Conservation (phyloP, 208 protist genomes). For the Spongospora subterranea region DNA sequence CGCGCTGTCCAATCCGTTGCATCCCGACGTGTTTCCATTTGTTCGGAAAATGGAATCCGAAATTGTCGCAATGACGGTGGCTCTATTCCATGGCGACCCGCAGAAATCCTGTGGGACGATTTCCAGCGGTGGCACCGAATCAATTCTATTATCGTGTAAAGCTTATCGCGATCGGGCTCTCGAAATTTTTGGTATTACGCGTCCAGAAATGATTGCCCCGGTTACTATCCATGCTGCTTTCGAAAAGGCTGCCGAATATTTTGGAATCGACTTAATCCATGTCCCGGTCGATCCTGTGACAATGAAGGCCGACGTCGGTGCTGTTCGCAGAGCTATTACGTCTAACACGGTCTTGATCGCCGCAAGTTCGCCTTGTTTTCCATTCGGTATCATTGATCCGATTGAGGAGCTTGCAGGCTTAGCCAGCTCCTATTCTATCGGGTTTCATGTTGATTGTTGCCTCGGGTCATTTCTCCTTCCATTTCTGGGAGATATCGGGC, state of each 20-base stretch:
- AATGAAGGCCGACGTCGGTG: conserved; percentile 78
- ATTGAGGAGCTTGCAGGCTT: conserved; percentile 83
- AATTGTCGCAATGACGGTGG: conserved; percentile 71
- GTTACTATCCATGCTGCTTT: conserved; percentile 94
- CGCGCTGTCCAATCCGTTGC: conserved; percentile 92
- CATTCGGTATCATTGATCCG: conserved; percentile 85
- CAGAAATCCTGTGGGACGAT: conserved; percentile 88
- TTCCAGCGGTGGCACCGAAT: conserved; percentile 91
- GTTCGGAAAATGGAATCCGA: conserved; percentile 97
- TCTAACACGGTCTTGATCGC: conserved; percentile 88
- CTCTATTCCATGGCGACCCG: conserved; percentile 71
- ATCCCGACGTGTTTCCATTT: conserved; percentile 91
- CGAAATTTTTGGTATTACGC: conserved; percentile 78
- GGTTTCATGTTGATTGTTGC: conserved; percentile 97
- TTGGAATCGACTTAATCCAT: conserved; percentile 90
- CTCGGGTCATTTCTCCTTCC: conserved; percentile 96
- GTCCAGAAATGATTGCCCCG: conserved; percentile 85
- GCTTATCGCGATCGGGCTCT: conserved; percentile 89
- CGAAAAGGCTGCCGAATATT: conserved; percentile 94
- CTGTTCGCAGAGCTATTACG: conserved; percentile 67
- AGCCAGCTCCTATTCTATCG: conserved; percentile 83
- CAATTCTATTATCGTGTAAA: conserved; percentile 95
- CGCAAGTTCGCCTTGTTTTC: conserved; percentile 91
- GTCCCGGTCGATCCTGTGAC: conserved; percentile 83
- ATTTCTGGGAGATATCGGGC: conserved; percentile 86